A percentile compares a stretch with the other conserved stretches of the same genome.
These are phyloP conservation scores for Lactarius indigo DNA, from an alignment of 768 basidiomycete species.

Conservation along the genomic window DNA sequence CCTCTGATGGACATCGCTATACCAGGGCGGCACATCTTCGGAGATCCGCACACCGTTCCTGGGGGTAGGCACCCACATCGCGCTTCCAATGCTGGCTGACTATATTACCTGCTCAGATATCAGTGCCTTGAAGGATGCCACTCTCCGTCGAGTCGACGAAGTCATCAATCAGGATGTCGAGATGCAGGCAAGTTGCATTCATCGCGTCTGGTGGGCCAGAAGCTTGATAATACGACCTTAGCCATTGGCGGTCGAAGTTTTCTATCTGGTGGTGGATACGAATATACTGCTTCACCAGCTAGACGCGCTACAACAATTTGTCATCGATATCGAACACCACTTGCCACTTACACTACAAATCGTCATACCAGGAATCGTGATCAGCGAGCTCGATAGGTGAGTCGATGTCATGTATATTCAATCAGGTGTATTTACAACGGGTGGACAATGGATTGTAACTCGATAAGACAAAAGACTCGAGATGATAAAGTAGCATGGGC, in stretches of 20 bases:
- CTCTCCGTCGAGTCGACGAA: constrained; percentile 50
- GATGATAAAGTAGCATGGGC: constrained; percentile 26
- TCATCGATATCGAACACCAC: constrained; percentile 52
- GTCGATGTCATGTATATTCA: constrained; percentile 25
- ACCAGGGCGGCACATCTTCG: neutral
- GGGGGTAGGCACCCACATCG: neutral
- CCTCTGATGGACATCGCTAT: neutral
- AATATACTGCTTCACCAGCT: constrained; percentile 72
- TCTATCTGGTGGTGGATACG: constrained; percentile 69
- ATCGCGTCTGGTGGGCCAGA: neutral
- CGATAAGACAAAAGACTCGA: constrained; percentile 14
- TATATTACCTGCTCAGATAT: neutral
- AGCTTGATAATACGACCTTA: neutral
- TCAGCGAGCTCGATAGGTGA: constrained; percentile 75
- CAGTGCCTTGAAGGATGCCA: constrained; percentile 31
- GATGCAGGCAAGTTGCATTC: constrained; percentile 50
- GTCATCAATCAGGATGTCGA: constrained; percentile 66
- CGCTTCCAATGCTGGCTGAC: neutral
- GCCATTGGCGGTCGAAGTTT: constrained; percentile 25
- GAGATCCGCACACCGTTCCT: neutral
- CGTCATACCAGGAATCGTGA: constrained; percentile 70
- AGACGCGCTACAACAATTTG: constrained; percentile 60
- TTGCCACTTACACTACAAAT: constrained; percentile 48
- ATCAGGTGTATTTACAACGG: neutral
- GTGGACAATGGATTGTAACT: neutral